A percentile compares a stretch with the other conserved stretches of the same genome.
Conservation (phyloP, 805 yeast species). For the Candida ficus region DNA sequence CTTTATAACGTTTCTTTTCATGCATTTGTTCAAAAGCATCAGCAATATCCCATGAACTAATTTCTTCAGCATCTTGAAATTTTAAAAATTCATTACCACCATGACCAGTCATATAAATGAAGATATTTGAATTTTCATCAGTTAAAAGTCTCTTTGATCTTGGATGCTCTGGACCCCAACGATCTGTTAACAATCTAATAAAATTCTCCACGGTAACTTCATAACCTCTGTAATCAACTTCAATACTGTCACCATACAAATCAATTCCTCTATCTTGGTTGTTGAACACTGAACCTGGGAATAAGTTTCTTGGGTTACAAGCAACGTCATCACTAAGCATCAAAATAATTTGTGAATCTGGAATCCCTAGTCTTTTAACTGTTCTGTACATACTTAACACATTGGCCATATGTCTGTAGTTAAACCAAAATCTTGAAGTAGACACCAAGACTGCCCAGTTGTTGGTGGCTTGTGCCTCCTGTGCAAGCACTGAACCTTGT, state of each 20-base stretch:
- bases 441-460: conserved; percentile 87
- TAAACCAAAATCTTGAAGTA: conserved; percentile 97
- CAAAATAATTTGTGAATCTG: conserved; percentile 93
- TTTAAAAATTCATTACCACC: conserved; percentile 97
- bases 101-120: conserved; percentile 95
- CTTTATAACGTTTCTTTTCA: conserved; percentile 92
- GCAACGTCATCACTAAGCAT: conserved; percentile 98
- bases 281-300: conserved; percentile 94
- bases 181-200: conserved; percentile 84
- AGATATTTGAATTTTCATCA: conserved; percentile 90
- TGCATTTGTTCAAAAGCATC: conserved; percentile 97
- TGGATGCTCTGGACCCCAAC: conserved; percentile 95
- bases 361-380: conserved; percentile 92
- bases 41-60: conserved; percentile 91
- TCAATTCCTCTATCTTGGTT: conserved; percentile 90
- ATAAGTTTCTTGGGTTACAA: conserved; percentile 92
- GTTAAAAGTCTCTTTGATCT: conserved; percentile 85
- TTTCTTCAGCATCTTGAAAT: conserved; percentile 98
- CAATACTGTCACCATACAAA: conserved; percentile 88
- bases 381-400: conserved; percentile 92
- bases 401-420: conserved; percentile 96
- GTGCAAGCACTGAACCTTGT: background rate
- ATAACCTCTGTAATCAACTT: conserved; percentile 95
- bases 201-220: conserved; percentile 98
- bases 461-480: conserved; percentile 47